Evolutionary conservation across 345 rosid species (phyloP), one percentile per base, ranked within the genome.

Genomic region (Populus deltoides): DNA sequence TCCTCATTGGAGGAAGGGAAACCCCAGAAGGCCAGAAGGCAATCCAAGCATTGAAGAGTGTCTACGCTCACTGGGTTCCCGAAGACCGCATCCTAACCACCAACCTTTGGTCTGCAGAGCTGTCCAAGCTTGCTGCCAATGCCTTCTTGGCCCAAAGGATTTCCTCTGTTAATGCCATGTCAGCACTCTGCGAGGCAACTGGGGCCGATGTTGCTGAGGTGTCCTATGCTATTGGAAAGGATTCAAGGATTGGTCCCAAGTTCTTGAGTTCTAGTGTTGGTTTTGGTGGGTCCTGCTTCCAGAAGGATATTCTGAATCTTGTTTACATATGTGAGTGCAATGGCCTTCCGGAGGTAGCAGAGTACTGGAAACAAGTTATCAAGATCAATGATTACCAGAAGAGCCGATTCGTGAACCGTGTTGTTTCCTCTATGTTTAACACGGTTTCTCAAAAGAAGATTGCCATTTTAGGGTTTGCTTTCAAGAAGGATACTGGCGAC

Each of bases 61-160:
- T 93, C 27, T 93, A 93, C 67, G 86, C 98, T 53, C 92, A 93
- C 0, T 93, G 98, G 98, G 98, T 93, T 3, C 93, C 97, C 5
- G 93, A 88, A 80, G 91, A 89, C 36, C 86, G 90, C 71, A 93
- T 93, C 77, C 80, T 93, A 62, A 90, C 95, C 84, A 91, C 98
- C 79, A 93, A 93, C 75, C 98, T 93, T 59, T 93, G 97, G 97
- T 93, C 97, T 0, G 98, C 98, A 7, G 98, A 93, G 88, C 95
- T 93, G 24, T 93, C 98, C 35, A 93, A 93, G 88, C 94, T 93
- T 66, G 98, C 98, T 27, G 98, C 98, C 72, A 94, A 94, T 73
- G 98, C 98, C 75, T 91, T 93, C 84, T 77, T 93, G 85, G 98
- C 98, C 18, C 97, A 92, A 87, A 90, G 94, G 86, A 93, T 93